Evolutionary conservation across 768 basidiomycete species (phyloP), one percentile per base, ranked within the genome.

Genomic region (Tylopilus balloui): DNA sequence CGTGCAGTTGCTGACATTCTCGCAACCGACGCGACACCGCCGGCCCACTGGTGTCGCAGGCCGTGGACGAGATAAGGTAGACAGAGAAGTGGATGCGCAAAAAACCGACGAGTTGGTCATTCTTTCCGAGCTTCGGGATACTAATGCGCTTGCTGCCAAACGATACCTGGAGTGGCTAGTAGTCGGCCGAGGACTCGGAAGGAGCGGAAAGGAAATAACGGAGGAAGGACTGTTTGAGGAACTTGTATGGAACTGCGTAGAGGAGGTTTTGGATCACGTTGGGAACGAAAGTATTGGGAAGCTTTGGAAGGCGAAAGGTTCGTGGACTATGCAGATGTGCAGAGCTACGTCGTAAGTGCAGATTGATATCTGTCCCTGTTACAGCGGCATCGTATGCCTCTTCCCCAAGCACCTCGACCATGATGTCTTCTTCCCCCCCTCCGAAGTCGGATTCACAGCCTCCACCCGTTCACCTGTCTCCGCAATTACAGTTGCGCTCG

Each of bases 141-240:
- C 50, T 9, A 58, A 45, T 15, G 6, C 27, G 19, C 39, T 52
- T 68, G 86, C 85, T 17, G 90, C 80, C 2, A 72, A 76, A 29
- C 78, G 79, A 53, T 94, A 83, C 62, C 71, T 96, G 4, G 92
- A 95, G 60, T 81, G 91, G 65, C 70, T 94, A 1, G 82, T 94
- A 3, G 68, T 95, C 20, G 78, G 79, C 46, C 80, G 81, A 54
- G 78, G 81, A 10, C 50, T 59, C 7, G 61, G 59, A 43, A 62
- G 51, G 24, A 45, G 56, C 24, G 59, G 62, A 10, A 64, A 54
- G 24, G 62, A 64, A 19, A 53, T 52, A 15, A n/a, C 25, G 6
- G 52, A 51, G 20, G 49, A 23, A 9, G 52, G 76, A 11, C 64
- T 92, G 4, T 89, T 94, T 53, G 78, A 75, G 23, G 78, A 81